Conservation (phyloP, 768 basidiomycete genomes). For the Lentinus brumalis region DNA sequence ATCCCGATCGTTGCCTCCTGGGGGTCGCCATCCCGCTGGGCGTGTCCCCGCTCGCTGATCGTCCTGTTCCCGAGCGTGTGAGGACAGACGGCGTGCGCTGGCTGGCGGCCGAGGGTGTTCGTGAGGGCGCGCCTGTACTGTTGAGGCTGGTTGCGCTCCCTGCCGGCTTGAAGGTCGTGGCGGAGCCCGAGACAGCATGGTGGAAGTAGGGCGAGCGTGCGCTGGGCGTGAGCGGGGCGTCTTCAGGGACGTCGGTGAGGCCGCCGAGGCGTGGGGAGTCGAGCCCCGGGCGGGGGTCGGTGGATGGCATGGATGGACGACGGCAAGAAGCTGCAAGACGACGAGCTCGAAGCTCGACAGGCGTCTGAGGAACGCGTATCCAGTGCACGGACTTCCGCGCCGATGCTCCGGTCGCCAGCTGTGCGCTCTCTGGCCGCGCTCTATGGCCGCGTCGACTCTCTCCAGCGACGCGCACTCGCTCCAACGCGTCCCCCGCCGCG, state of each 20-base stretch:
- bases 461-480: too few relatives aligned
- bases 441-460: too few relatives aligned
- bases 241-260: conserved; percentile 37
- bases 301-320: conserved; percentile 10
- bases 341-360: conserved; percentile 5
- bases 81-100: conserved; percentile 19
- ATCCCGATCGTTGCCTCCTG: conserved; percentile 15
- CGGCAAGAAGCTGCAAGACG: conserved; percentile 2
- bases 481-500: too few relatives aligned
- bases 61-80: conserved; percentile 10
- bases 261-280: conserved; percentile 26
- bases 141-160: conserved; percentile 33
- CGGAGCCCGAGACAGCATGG: conserved; percentile 35
- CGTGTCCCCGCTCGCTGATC: conserved; percentile 18
- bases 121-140: conserved; percentile 29
- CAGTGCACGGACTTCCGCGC: not conserved
- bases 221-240: conserved; percentile 23
- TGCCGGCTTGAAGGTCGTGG: conserved; percentile 39
- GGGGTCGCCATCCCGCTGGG: conserved; percentile 14
- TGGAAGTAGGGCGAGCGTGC: conserved; percentile 43
- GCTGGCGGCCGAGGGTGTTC: conserved; percentile 16
- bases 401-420: not conserved
- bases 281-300: conserved; percentile 6
- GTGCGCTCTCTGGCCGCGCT: too few relatives aligned
- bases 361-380: conserved; percentile 12